Evolutionary conservation across 2,329 filamentous ascomycete genomes (phyloP).

Genomic region (Didymosphaeria variabile): DNA sequence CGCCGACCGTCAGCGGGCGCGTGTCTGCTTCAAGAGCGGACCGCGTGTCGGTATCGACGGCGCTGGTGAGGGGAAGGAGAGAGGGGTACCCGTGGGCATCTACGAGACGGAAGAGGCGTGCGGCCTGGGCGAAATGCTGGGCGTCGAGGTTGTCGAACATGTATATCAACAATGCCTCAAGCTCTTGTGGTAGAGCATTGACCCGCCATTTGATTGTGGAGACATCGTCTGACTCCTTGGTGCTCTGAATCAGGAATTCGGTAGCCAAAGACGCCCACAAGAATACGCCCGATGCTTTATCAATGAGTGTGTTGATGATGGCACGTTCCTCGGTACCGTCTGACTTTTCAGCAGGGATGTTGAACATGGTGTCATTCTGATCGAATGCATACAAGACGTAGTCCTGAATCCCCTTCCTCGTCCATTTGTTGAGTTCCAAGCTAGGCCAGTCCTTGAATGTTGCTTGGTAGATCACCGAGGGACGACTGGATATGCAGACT

Average conservation of each 20-base stretch:
- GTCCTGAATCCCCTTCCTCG: conserved; percentile 28
- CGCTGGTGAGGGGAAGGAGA: conserved; percentile 37
- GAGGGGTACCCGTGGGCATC: conserved; percentile 31
- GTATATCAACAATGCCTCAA: conserved; percentile 36
- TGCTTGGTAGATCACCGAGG: conserved; percentile 29
- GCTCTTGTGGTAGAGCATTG: conserved; percentile 32
- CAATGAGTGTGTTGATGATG: conserved; percentile 31
- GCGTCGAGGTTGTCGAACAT: conserved; percentile 34
- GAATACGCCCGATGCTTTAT: conserved; percentile 38
- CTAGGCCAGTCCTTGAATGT: conserved; percentile 35
- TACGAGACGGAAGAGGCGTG: conserved; percentile 34
- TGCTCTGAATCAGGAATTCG: conserved; percentile 31
- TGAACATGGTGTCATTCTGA: conserved; percentile 30
- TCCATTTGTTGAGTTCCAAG: conserved; percentile 35
- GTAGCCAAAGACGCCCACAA: conserved; percentile 39
- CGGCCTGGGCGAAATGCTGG: conserved; percentile 29
- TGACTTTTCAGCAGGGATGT: conserved; percentile 29
- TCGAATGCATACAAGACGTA: conserved; percentile 29
- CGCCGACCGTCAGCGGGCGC: conserved; percentile 28
- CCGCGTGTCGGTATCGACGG: conserved; percentile 30
- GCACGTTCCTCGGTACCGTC: conserved; percentile 33
- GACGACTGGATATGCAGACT: conserved; percentile 41
- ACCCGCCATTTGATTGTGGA: conserved; percentile 33
- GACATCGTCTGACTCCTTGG: conserved; percentile 33
- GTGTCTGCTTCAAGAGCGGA: conserved; percentile 29